Base-by-base conservation (phyloP, 2,329 filamentous ascomycete genomes). In the Chrysosporium queenslandicum region DNA sequence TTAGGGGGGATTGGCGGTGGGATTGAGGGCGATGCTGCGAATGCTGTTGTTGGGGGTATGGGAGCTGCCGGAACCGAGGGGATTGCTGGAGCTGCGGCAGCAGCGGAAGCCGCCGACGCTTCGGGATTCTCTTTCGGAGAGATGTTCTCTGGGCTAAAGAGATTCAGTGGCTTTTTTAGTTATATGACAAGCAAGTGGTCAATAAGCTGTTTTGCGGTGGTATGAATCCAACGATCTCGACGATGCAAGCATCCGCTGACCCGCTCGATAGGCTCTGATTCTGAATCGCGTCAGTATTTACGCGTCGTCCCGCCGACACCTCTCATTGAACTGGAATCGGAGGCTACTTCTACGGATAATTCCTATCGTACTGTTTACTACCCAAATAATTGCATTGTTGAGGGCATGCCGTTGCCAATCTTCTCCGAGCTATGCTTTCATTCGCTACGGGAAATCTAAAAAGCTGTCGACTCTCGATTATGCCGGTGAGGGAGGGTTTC, bases 101-200 rank as follows among this genome's bases (percentile, higher is more conserved):
- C 64, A 12, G 65, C 62, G 20, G 66, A 67, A 27, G 63, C 62
- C 32, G 65, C 60, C n/a, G 59, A 58, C 30, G 61, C 64, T 12
- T 64, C 72, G 50, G 60, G 64, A n/a, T 61, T 65, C 42, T 66
- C 67, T 42, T 55, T 73, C 36, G 55, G 64, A n/a, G 70, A 75
- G 54, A 66, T 74, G 52, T 69, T 78, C 47, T 72, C 76, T 53
- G 71, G 73, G 3, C 61, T 79, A 58, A 80, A 83, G 63, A 88
- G 86, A 40, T 75, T 96, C 40, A 86, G 87, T 41, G 89, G 87
- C 56, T 81, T 97, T 54, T 90, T 97, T 68, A 86, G 82, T 61
- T 98, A 97, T 68, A 77, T 89, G 40, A 94, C 87, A 1, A 94
- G 87, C 68, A 86, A 86, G 68, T 97, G 92, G 92, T 90, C 91